These are phyloP conservation scores for Penicillium canariense DNA, from an alignment of 495 filamentous ascomycete species.

Conservation along the genomic window DNA sequence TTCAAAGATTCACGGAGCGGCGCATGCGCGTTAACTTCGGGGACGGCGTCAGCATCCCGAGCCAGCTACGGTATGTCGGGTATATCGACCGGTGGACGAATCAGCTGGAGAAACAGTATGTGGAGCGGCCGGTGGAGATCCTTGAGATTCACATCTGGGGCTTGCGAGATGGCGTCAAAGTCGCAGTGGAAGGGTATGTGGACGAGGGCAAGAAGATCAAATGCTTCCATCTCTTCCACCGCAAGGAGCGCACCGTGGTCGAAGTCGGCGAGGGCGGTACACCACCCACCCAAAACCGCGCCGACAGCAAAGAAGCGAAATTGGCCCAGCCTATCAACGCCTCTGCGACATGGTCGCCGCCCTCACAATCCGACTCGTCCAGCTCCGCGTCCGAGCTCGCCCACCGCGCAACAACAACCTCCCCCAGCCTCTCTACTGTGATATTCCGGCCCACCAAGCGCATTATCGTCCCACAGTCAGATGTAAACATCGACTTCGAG, in stretches of 20 bases:
- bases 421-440: slow-evolving; percentile 47
- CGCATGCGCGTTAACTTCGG: slow-evolving; percentile 90
- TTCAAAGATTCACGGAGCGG: slow-evolving; percentile 78
- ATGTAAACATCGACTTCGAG: slow-evolving; percentile 89
- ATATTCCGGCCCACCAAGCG: slow-evolving; percentile 70
- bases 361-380: slow-evolving; percentile 22
- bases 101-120: slow-evolving; percentile 67
- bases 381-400: slow-evolving; percentile 10
- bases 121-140: slow-evolving; percentile 81
- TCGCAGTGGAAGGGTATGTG: slow-evolving; percentile 79
- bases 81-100: slow-evolving; percentile 89
- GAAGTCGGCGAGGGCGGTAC: slow-evolving; percentile 39
- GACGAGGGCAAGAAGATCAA: slow-evolving; percentile 86
- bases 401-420: slow-evolving; percentile 5
- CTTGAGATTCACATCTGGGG: slow-evolving; percentile 90
- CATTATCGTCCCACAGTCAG: slow-evolving; percentile 71
- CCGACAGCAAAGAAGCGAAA: slow-evolving; percentile 5
- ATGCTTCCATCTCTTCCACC: slow-evolving; percentile 75
- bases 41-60: slow-evolving; percentile 86
- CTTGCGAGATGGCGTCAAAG: slow-evolving; percentile 80
- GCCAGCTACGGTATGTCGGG: slow-evolving; percentile 81
- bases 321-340: slow-evolving; percentile 3
- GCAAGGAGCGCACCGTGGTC: slow-evolving; percentile 70
- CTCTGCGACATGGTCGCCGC: slow-evolving; percentile 9
- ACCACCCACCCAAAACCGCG: slow-evolving; percentile 1